Evolutionary conservation across 371 early-diverging fungal genomes (phyloP), one percentile per base, ranked within the genome.

Genomic region (Conidiobolus coronatus): DNA sequence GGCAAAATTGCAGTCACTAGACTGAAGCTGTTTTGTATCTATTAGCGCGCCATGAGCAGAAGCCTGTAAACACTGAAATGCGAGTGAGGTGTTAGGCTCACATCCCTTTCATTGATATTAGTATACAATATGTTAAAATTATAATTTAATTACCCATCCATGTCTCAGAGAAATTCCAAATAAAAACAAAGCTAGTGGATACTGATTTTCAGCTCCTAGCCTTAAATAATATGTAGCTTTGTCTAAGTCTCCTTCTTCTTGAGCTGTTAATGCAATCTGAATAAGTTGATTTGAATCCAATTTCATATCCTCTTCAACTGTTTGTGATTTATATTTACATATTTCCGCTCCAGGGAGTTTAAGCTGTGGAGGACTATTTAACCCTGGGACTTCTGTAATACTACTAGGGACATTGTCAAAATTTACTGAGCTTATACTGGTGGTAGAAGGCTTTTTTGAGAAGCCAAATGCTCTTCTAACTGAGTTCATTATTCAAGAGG

Each of bases 161-260:
- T 91, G 92, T 4, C 92, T 73, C 24, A 88, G 60, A 20, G 81
- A 74, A 49, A 91, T 67, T 18, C 86, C 92, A 54, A 79, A 88
- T 50, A 91, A 73, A 51, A 89, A 71, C 65, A 87, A 60, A 2
- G 86, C 92, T 0, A 83, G 57, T 2, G 85, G 78, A 53, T 72
- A 70, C 2, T 73, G 71, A 35, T 65, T 45, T 35, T 79, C 68
- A 9, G 88, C 87, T 0, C 87, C 76, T 19, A 78, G 67, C 40
- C 75, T 64, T 57, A 86, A 85, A 58, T 79, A 83, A 33, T 76
- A 66, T 0, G 89, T 77, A 4, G 89, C 81, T 50, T 82, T 73
- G 46, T 71, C 76, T 9, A 85, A 60, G 50, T 81, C 69, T n/a
- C 82, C 78, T 2, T 56, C 49, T 47, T 84, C 85, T 52, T 84